Base-by-base conservation (phyloP, 805 yeast species). In the Hanseniaspora meyeri region DNA sequence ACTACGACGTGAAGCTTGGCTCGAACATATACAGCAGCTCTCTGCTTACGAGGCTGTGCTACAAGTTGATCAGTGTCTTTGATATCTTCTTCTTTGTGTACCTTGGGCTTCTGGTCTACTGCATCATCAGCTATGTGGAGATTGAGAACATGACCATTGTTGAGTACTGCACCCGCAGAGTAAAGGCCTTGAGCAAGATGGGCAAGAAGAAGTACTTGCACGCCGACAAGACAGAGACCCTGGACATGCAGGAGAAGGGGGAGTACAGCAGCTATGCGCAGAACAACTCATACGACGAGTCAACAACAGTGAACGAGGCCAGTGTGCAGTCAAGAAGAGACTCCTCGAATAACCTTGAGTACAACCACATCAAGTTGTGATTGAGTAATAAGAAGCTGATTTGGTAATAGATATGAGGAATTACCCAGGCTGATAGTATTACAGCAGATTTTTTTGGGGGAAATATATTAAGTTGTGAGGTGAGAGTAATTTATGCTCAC, bases 51-150 rank as follows among this genome's bases (percentile, higher is more conserved):
- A 51, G 62, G 51, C 12, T 64, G 31, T 60, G 65, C 19, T 59
- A 62, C n/a, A 65, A 67, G 40, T 8, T 68, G 3, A 62, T 62
- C 47, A 62, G 60, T 7, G 58, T 67, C 49, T 66, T 65, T 50
- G 46, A 54, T 12, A 4, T 59, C 3, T 66, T 64, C 52, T 58
- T 63, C n/a, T 34, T 56, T 17, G n/a, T 62, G 7, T 61, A 62
- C 29, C n/a, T 62, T 0, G 20, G 60, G 3, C n/a, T 63, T 10
- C 48, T 59, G 5, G 47, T 17, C 14, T 53, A 53, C 19, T 37
- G 34, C 7, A 1, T 32, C 2, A 9, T 46, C 11, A 24, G 31
- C n/a, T 12, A 39, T 29, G 20, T 45, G 9, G 32, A 53, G 16
- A 38, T 38, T 1, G 49, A 53, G 7, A 37, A 32, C 11, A 31